These are phyloP conservation scores for rapeseed (Brassica napus) DNA, from an alignment of 345 rosid genomes.

Conservation along the genomic window DNA sequence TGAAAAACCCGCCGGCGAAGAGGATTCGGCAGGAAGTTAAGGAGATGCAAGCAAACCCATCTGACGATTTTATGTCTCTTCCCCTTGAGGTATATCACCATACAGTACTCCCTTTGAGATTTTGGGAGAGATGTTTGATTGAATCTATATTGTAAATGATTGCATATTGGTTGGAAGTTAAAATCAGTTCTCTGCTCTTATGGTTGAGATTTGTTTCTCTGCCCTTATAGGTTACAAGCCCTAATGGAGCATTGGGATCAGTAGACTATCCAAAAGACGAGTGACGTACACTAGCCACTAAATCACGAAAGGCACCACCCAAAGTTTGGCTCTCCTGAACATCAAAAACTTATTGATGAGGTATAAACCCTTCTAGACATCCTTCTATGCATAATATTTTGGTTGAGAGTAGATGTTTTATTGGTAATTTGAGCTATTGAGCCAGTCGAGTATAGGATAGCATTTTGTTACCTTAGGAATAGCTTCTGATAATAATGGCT, in stretches of 20 bases:
- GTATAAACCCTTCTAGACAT: constrained; percentile 35
- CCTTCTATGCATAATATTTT: background rate
- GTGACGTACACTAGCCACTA: constrained; percentile 66
- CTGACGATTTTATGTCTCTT: no score
- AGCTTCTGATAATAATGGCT: background rate
- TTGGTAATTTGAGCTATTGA: background rate
- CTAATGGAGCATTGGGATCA: constrained; percentile 65
- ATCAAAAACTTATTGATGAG: constrained; percentile 88
- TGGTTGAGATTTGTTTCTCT: constrained; percentile 30
- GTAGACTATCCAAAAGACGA: constrained; percentile 91
- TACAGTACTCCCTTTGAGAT: no score
- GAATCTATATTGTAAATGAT: no score
- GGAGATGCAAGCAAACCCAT: no score
- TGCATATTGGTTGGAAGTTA: background rate
- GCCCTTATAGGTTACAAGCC: constrained; percentile 11
- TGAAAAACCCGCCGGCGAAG: no score
- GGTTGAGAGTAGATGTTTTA: background rate
- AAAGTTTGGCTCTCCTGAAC: constrained; percentile 66
- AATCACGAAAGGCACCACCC: constrained; percentile 86
- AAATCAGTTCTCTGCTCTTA: background rate
- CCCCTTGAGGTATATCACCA: no score
- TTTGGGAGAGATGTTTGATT: no score
- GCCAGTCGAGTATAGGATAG: background rate
- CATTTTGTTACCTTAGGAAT: background rate
- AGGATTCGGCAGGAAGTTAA: no score